These are phyloP conservation scores for Candida chilensis DNA, from an alignment of 805 yeast genomes.

Conservation along the genomic window DNA sequence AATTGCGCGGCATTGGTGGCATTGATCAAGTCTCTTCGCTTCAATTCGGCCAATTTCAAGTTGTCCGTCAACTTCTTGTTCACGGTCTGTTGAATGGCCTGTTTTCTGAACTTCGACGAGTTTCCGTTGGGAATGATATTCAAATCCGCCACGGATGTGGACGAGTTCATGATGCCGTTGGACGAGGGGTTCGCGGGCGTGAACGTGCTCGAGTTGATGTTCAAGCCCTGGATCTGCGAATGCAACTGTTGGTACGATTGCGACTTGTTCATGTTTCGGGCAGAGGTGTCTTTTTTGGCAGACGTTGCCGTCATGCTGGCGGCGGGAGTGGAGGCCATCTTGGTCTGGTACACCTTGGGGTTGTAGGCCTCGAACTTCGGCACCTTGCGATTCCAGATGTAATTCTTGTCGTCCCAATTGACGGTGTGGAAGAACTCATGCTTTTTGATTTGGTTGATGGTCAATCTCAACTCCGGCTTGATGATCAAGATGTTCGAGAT, in stretches of 20 bases:
- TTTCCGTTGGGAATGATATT: too few relatives aligned
- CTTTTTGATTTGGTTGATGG: constrained; percentile 44
- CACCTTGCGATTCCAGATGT: constrained; percentile 59
- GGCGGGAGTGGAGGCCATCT: constrained; percentile 5
- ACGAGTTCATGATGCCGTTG: too few relatives aligned
- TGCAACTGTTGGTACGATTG: not conserved
- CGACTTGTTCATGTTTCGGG: constrained; percentile 3
- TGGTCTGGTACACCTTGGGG: constrained; percentile 15
- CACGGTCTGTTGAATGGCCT: constrained; percentile 18
- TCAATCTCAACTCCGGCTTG: constrained; percentile 62
- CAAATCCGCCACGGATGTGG: too few relatives aligned
- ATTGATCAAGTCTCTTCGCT: constrained; percentile 7
- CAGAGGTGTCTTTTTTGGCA: constrained; percentile 3
- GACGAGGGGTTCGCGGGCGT: too few relatives aligned
- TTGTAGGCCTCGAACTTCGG: constrained; percentile 69
- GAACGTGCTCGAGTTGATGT: not conserved
- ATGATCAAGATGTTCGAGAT: constrained; percentile 56
- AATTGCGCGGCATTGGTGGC: constrained; percentile 9
- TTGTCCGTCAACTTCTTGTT: constrained; percentile 19
- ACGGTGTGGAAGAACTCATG: constrained; percentile 66
- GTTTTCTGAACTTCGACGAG: too few relatives aligned
- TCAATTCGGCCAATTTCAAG: constrained; percentile 12
- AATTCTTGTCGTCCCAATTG: constrained; percentile 57
- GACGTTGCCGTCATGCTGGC: constrained; percentile 4
- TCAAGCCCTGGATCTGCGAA: not conserved